Evolutionary conservation across 441 rosid species (phyloP).

Genomic region (Arabidopsis hybrid): DNA sequence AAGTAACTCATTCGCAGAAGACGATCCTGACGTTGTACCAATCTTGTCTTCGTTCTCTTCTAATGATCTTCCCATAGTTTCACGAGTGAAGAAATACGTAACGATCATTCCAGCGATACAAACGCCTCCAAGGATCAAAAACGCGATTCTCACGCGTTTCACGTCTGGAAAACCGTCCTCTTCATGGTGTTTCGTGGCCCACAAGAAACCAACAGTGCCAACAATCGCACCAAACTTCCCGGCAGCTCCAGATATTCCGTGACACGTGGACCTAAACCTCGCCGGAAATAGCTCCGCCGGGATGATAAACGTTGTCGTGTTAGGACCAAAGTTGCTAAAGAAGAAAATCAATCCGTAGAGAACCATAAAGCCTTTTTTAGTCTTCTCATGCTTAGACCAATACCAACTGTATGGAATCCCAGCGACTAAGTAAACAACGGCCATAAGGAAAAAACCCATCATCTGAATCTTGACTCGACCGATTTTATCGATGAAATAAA

Average conservation of each 20-base stretch:
- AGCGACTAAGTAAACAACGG: conserved; percentile 54
- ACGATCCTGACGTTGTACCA: conserved; percentile 17
- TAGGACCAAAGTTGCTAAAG: conserved; percentile 84
- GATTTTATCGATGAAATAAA: conserved; percentile 63
- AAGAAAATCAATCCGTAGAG: conserved; percentile 63
- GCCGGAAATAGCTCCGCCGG: conserved; percentile 90
- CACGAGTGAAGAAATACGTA: conserved; percentile 59
- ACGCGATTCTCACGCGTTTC: conserved; percentile 47
- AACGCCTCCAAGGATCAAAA: conserved; percentile 56
- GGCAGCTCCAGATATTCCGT: conserved; percentile 72
- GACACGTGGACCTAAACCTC: conserved; percentile 79
- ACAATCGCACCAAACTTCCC: conserved; percentile 80
- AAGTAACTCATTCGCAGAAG: conserved; percentile 29
- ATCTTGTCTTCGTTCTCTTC: conserved; percentile 67
- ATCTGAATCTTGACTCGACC: conserved; percentile 71
- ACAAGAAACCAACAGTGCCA: conserved; percentile 62
- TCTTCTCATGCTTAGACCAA: conserved; percentile 42
- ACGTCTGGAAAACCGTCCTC: conserved; percentile 16
- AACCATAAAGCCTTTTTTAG: conserved; percentile 50
- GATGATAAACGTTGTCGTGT: conserved; percentile 77
- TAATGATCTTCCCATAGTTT: conserved; percentile 76
- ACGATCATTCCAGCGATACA: conserved; percentile 60
- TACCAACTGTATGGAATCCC: conserved; percentile 56
- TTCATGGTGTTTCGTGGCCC: conserved; percentile 47
- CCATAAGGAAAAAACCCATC: conserved; percentile 68